Evolutionary conservation across 352 stramenopile species (phyloP), one percentile per base, ranked within the genome.

Genomic region (Aphanomyces invadans): DNA sequence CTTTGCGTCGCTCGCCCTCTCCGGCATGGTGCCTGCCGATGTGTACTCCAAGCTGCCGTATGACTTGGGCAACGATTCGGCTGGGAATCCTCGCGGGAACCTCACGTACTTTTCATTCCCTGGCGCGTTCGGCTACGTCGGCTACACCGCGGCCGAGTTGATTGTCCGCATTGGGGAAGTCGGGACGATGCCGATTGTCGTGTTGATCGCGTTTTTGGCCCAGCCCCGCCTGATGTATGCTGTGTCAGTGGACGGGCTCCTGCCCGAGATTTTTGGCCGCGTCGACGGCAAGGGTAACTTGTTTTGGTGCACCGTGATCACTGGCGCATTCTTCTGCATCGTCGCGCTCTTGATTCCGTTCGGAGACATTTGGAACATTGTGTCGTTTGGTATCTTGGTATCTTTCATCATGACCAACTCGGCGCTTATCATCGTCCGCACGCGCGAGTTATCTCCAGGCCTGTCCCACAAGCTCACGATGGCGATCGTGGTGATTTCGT

Each of bases 221-320:
- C 94, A 98, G 71, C 93, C 92, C 21, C 83, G 90, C 55, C 73
- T 98, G 36, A 95, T 97, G 73, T 97, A 93, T 73, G 90, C 91
- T 21, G 82, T 98, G 70, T 81, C 90, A 23, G 90, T 86, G 45
- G 95, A 98, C 70, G 94, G 94, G 9, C 77, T 98, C 4, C 78
- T 98, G 70, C 93, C 95, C 25, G 71, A 76, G 53, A 85, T 97
- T 54, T 98, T 98, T 77, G 75, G 80, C 54, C 86, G 87, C 62
- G 79, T 93, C 17, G 79, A 95, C 64, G 68, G 75, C 52, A 89
- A 94, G 55, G 81, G 83, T 38, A 90, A 88, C 69, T 65, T 96
- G 36, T 91, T 93, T 54, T 75, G 76, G 53, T 89, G 89, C 73
- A 90, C 79, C 26, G 71, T 92, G 2, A 74, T 92, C 57, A 79